A percentile compares a stretch with the other conserved stretches of the same genome.
Conservation (phyloP, 2,329 filamentous ascomycete species). For the Pseudophaeomoniella oleicola region DNA sequence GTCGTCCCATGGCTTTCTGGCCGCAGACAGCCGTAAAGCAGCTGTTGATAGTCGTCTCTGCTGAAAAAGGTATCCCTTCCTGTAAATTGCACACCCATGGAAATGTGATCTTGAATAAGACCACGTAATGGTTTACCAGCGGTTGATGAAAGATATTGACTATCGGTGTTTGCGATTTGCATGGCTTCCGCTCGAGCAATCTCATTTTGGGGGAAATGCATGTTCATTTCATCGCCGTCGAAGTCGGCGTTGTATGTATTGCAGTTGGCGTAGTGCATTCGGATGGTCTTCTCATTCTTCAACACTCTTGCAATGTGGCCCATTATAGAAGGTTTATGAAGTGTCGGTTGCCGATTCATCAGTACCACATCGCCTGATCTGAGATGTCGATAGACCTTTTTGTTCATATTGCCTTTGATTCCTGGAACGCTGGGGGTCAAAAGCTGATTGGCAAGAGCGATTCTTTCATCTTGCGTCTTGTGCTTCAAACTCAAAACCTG, state of each 20-base stretch:
- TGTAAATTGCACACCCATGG: constrained; percentile 80
- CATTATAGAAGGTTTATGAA: constrained; percentile 99
- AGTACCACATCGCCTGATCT: constrained; percentile 94
- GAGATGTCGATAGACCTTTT: constrained; percentile 92
- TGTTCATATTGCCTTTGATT: constrained; percentile 65
- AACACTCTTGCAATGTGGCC: constrained; percentile 85
- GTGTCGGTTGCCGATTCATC: constrained; percentile 96
- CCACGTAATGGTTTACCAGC: constrained; percentile 86
- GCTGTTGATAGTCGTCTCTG: constrained; percentile 74
- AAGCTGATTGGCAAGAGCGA: constrained; percentile 82
- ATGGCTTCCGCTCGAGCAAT: constrained; percentile 84
- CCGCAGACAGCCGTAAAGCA: constrained; percentile 80
- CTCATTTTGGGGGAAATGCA: constrained; percentile 98
- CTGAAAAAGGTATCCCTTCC: constrained; percentile 86
- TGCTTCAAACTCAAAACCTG: constrained; percentile 76
- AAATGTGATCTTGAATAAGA: constrained; percentile 96
- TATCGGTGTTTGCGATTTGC: constrained; percentile 88
- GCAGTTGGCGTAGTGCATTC: constrained; percentile 99
- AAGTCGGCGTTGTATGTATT: constrained; percentile 99
- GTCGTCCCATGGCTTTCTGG: constrained; percentile 84
- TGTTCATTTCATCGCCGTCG: constrained; percentile 99
- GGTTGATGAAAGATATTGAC: constrained; percentile 90
- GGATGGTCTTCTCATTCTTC: constrained; percentile 89
- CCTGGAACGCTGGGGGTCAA: constrained; percentile 68
- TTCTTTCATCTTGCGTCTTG: constrained; percentile 76